A percentile compares a stretch with the other conserved stretches of the same genome.
phyloP scores from a whole-genome alignment of 225 moss, liverwort and hornwort species.

The Ulota crispa region DNA sequence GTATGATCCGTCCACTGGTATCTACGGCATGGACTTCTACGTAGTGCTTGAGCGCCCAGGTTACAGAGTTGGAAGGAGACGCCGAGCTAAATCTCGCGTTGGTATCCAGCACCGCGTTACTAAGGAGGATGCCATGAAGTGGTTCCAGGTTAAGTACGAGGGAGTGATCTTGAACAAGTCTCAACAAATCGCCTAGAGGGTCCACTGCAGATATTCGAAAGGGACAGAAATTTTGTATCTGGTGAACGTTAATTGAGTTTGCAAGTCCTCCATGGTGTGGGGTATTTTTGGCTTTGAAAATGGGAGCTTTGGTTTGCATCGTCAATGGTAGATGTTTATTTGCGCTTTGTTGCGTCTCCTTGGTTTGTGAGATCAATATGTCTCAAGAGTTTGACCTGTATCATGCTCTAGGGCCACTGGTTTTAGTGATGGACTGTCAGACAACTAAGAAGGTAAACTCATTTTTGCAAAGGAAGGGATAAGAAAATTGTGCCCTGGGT shows the following conservation, averaged over 20 bases:
- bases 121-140: slow-evolving; percentile 60
- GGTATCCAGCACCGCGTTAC: slow-evolving; percentile 60
- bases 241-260: slow-evolving; percentile 15
- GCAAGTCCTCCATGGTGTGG: slow-evolving; percentile 22
- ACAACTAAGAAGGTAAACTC: no score
- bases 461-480: no score
- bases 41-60: slow-evolving; percentile 60
- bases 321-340: not conserved
- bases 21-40: slow-evolving; percentile 60
- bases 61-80: slow-evolving; percentile 55
- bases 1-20: slow-evolving; percentile 58
- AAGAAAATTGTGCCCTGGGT: no score
- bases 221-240: slow-evolving; percentile 29
- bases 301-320: not conserved
- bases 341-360: not conserved
- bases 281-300: slow-evolving; percentile 19
- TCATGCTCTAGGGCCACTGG: no score
- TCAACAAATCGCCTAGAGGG: slow-evolving; percentile 35
- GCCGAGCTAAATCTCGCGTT: slow-evolving; percentile 55
- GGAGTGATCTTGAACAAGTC: slow-evolving; percentile 62
- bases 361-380: not conserved
- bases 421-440: no score
- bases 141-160: slow-evolving; percentile 64
- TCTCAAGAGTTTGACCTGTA: not conserved
- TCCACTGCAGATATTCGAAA: not conserved